A percentile compares a stretch with the other conserved stretches of the same genome.
Evolutionary conservation across 2,329 filamentous ascomycete genomes (phyloP).

Genomic region (Trichophyton verrucosum): DNA sequence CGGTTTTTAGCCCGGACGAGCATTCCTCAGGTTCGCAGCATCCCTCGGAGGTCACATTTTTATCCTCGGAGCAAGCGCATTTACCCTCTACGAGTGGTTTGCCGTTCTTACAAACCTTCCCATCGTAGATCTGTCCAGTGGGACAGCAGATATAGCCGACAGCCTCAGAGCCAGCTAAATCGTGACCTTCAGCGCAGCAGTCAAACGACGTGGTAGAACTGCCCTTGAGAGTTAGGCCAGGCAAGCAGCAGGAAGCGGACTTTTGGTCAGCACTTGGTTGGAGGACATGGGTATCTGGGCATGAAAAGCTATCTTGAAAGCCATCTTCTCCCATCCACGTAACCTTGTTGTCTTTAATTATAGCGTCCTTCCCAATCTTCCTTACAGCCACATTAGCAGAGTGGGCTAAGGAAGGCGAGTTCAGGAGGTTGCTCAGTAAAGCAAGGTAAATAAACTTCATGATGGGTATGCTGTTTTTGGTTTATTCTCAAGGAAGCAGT

Average conservation of each 20-base stretch:
- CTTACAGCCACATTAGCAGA: neutral
- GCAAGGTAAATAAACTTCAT: neutral
- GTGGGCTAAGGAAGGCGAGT: neutral
- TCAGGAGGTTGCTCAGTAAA: neutral
- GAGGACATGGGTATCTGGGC: neutral
- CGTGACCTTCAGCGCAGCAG: conserved; percentile 4
- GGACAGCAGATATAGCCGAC: conserved; percentile 4
- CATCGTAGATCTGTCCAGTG: neutral
- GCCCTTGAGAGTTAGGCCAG: neutral
- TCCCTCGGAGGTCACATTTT: neutral
- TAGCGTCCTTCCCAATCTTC: neutral
- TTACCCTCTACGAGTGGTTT: neutral
- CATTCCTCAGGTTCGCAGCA: conserved; percentile 3
- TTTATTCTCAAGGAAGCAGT: neutral
- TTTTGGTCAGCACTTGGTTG: neutral
- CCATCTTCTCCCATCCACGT: neutral
- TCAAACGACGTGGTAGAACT: neutral
- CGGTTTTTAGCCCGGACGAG: conserved; percentile 2
- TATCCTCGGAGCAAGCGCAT: neutral
- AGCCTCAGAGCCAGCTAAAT: neutral
- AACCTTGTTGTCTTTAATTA: neutral
- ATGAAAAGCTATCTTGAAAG: conserved; percentile 1
- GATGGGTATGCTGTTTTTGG: neutral
- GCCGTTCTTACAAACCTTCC: neutral
- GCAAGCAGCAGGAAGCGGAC: conserved; percentile 3